Evolutionary conservation across 2,329 filamentous ascomycete genomes (phyloP), one percentile per base, ranked within the genome.

Genomic region (Helicocarpus griseus): DNA sequence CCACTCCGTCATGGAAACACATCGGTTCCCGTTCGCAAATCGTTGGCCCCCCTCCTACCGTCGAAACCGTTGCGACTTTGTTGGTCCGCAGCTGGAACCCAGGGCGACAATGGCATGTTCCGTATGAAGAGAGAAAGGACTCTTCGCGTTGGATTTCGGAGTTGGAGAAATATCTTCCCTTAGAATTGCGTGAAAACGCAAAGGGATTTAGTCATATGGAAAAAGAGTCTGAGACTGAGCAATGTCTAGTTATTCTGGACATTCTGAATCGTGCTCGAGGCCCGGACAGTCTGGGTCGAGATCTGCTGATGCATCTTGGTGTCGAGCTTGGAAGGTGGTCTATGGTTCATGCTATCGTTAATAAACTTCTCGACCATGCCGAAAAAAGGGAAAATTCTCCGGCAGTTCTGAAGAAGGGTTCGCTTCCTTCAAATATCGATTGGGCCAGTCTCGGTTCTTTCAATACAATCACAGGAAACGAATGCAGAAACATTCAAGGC

Each of bases 271-370:
- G 17, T 21, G 45, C 45, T 24, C 29, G 39, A 63, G 49, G 65
- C 67, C 9, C 64, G 65, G 29, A 50, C 40, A 11, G 46, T 58
- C 21, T 56, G 14, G 53, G 62, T 22, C 38, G 69, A 8, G 67
- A 74, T 58, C 58, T 73, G 31, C 54, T 75, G 36, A 58, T 59
- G 9, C 65, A 70, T 54, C 57, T 74, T 48, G 71, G 69, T 1
- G 66, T 72, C 40, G 58, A 62, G 17, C 56, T 67, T 53, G 62
- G 65, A 24, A 65, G 71, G 54, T 72, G 71, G 69, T 56, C 67
- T 49, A 67, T 65, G 14, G 71, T 72, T 26, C 56, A 71, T 49
- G 60, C 63, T 44, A 57, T 74, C 8, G 58, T 72, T 19, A 65
- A 62, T 50, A 63, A 60, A 45, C 57, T 75, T 51, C 60, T 74